Conservation (phyloP, 352 stramenopile genomes). For the Globisporangium iwayamae region DNA sequence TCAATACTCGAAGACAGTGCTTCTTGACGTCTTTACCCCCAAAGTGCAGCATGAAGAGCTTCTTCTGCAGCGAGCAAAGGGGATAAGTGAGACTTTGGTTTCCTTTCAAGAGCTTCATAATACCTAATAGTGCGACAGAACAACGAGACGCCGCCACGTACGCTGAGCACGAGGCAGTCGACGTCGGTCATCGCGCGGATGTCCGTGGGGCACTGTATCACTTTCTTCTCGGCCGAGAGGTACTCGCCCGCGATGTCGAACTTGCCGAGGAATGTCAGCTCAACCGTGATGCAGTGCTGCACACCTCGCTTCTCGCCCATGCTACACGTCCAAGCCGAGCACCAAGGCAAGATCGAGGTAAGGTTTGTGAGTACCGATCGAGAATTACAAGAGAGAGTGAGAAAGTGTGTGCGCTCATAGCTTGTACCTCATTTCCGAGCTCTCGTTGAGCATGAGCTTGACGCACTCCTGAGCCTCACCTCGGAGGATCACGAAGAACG, state of each 20-base stretch:
- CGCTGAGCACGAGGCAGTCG: constrained; percentile 69
- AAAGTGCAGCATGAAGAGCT: constrained; percentile 75
- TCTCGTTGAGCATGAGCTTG: constrained; percentile 61
- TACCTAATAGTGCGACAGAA: background rate
- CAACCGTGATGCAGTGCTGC: constrained; percentile 65
- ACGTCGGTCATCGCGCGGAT: constrained; percentile 71
- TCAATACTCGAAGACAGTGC: constrained; percentile 43
- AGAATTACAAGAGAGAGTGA: no score
- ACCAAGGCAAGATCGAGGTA: background rate
- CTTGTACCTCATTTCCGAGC: constrained; percentile 43
- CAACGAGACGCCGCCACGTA: constrained; percentile 22
- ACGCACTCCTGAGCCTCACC: constrained; percentile 71
- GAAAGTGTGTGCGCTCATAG: no score
- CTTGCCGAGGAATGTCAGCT: constrained; percentile 76
- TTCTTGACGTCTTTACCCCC: constrained; percentile 60
- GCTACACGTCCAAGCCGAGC: constrained; percentile 37
- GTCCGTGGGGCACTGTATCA: constrained; percentile 60
- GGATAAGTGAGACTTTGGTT: background rate
- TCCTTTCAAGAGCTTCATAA: background rate
- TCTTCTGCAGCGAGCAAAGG: constrained; percentile 31
- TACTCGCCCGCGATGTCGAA: constrained; percentile 82
- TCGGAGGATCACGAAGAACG: constrained; percentile 72
- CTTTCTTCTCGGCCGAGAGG: constrained; percentile 68
- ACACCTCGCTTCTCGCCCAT: constrained; percentile 57
- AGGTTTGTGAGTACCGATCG: background rate